Base-by-base conservation (phyloP, 345 rosid genomes). In the Acer yangbiense region DNA sequence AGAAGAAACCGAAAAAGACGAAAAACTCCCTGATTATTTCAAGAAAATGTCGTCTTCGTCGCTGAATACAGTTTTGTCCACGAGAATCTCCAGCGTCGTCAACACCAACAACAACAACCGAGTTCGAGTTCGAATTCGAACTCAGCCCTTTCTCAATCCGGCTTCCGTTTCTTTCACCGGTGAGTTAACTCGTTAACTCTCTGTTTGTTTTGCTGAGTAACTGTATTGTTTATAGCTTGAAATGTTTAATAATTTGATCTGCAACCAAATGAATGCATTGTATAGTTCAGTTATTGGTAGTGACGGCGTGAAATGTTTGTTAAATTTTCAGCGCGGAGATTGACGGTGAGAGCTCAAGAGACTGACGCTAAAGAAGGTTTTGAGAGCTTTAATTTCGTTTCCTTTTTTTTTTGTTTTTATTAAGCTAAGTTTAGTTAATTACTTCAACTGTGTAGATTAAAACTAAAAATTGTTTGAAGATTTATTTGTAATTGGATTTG, bases 291-390 rank as follows among this genome's bases (percentile, higher is more conserved):
- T 54, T 54, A 4, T 17, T 54, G 17, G 18, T 11, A 4, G 29
- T 68, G 71, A 68, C 25, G 25, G 64, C n/a, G 44, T 69, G 62
- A 14, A 29, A 67, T 29, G 60, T 76, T 57, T 76, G 35, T 69
- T 27, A 1, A 20, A 60, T 29, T 78, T 79, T 9, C 84, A 96
- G 99, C 91, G 60, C 76, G 93, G 78, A 90, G 93, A 73, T 75
- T 91, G 73, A 84, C 89, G 5, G 85, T 92, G 69, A 89, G 92
- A 87, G 98, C 97, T 21, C 87, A 92, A 68, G 97, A 94, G 79
- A 89, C 97, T 8, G 94, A 92, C 74, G 82, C 94, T 0, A 84
- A 96, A 71, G 91, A 92, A 89, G 95, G 99, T 96, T 61, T 77
- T 54, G 69, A 41, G 16, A 60, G 16, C 13, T 62, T 8, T 35